Conservation (phyloP, 1,284 basidiomycete species). For the Ustilago cynodontis region DNA sequence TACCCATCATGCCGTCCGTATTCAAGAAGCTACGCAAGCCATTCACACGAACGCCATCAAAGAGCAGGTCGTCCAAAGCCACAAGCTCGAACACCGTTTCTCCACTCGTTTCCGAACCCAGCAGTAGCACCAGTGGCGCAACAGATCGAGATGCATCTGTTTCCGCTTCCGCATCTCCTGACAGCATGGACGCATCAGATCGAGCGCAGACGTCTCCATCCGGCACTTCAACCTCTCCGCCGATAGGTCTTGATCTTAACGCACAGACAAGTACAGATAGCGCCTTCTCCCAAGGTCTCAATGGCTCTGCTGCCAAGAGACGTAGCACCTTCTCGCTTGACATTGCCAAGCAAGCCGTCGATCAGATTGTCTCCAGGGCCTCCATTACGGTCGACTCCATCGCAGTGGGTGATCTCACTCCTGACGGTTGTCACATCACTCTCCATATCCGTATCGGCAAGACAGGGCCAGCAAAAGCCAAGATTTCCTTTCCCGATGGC, state of each 20-base stretch:
- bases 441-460: slow-evolving; percentile 33
- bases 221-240: slow-evolving; percentile 1
- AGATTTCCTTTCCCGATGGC: slow-evolving; percentile 48
- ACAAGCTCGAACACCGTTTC: slow-evolving; percentile 7
- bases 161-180: slow-evolving; percentile 8
- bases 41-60: slow-evolving; percentile 18
- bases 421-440: slow-evolving; percentile 32
- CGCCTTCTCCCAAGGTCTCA: not conserved
- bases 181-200: slow-evolving; percentile 10
- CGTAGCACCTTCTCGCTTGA: slow-evolving; percentile 28
- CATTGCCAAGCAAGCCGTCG: slow-evolving; percentile 38
- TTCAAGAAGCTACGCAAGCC: slow-evolving; percentile 36
- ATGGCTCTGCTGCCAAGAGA: slow-evolving; percentile 1
- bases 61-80: slow-evolving; percentile 11
- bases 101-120: not conserved
- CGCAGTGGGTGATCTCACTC: slow-evolving; percentile 23
- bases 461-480: slow-evolving; percentile 51
- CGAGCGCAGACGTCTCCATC: slow-evolving; percentile 11
- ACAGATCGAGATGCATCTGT: not conserved
- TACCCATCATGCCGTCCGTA: slow-evolving; percentile 34
- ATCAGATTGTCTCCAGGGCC: slow-evolving; percentile 45
- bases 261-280: slow-evolving; percentile 16
- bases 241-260: slow-evolving; percentile 6
- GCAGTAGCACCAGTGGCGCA: not conserved
- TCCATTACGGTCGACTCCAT: slow-evolving; percentile 34